phyloP scores from a whole-genome alignment of 208 protist genomes.

The Crithidia fasciculata region DNA sequence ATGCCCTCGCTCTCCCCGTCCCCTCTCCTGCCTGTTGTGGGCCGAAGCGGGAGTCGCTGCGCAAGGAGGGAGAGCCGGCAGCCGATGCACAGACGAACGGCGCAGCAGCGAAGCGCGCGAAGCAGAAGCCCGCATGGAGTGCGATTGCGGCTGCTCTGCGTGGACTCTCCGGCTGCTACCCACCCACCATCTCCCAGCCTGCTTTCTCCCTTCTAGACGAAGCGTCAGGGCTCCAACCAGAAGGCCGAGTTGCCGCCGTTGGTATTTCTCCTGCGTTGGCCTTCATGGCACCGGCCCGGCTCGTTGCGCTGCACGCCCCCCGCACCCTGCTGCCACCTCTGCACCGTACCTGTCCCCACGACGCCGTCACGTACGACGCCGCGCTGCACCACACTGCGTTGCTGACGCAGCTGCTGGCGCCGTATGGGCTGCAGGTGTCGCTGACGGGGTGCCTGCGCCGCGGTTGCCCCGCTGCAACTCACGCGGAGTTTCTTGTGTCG shows the following conservation, averaged over 20 bases:
- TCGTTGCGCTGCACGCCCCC: constrained; percentile 48
- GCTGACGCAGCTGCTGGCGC: constrained; percentile 38
- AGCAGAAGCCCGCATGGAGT: neutral
- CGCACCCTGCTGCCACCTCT: constrained; percentile 31
- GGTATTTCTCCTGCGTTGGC: neutral
- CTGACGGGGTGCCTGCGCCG: constrained; percentile 48
- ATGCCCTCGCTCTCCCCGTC: neutral
- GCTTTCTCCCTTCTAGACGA: neutral
- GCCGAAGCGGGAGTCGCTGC: no score
- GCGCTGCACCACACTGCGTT: constrained; percentile 45
- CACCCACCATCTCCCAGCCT: neutral
- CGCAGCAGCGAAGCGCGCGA: neutral
- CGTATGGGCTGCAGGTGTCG: constrained; percentile 53
- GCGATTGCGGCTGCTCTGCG: neutral
- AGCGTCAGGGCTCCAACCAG: neutral
- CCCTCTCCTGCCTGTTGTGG: no score
- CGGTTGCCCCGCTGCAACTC: constrained; percentile 47
- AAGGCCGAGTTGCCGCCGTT: neutral
- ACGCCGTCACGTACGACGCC: constrained; percentile 64
- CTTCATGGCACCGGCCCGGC: constrained; percentile 14
- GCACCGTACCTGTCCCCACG: constrained; percentile 15
- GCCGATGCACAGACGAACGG: no score
- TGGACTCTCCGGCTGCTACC: neutral
- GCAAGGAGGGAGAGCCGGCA: no score
- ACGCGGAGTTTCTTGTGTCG: constrained; percentile 46